These are phyloP conservation scores for Clonostachys rhizophaga DNA, from an alignment of 2,329 filamentous ascomycete genomes.

Conservation along the genomic window DNA sequence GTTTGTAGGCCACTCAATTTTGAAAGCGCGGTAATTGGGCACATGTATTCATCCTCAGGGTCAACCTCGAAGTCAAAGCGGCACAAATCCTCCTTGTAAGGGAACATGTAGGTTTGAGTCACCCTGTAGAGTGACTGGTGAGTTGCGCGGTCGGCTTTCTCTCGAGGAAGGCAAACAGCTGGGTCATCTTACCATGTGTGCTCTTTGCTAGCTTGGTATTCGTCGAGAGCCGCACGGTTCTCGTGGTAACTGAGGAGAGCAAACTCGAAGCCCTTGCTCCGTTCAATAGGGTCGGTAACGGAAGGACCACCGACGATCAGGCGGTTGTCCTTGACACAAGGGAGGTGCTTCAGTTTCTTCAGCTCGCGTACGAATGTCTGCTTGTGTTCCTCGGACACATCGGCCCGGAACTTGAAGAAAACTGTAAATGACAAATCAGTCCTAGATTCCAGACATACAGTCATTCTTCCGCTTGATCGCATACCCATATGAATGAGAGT, in stretches of 20 bases:
- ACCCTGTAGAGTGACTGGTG: conserved; percentile 26
- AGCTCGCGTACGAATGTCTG: conserved; percentile 38
- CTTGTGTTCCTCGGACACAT: conserved; percentile 33
- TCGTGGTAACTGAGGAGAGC: conserved; percentile 47
- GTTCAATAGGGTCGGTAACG: conserved; percentile 43
- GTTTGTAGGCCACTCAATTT: too few species aligned
- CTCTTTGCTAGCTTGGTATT: conserved; percentile 47
- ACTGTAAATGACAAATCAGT: conserved; percentile 20
- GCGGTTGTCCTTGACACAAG: conserved; percentile 39
- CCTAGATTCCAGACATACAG: background rate
- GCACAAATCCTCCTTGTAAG: conserved; percentile 45
- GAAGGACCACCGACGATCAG: conserved; percentile 48
- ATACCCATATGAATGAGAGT: conserved; percentile 27
- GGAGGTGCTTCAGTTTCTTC: conserved; percentile 39
- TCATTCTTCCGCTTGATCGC: conserved; percentile 1
- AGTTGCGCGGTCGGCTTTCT: background rate
- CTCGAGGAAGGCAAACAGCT: background rate
- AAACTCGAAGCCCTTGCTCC: conserved; percentile 48
- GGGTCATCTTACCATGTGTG: conserved; percentile 34
- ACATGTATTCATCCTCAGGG: background rate
- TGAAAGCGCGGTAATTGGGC: too few species aligned
- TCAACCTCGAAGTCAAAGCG: conserved; percentile 52
- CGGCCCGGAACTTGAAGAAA: conserved; percentile 41
- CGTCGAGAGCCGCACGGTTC: conserved; percentile 34
- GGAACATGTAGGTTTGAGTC: conserved; percentile 43